These are phyloP conservation scores for Penicillium sp. DNA, from an alignment of 2,329 filamentous ascomycete species.

Conservation along the genomic window DNA sequence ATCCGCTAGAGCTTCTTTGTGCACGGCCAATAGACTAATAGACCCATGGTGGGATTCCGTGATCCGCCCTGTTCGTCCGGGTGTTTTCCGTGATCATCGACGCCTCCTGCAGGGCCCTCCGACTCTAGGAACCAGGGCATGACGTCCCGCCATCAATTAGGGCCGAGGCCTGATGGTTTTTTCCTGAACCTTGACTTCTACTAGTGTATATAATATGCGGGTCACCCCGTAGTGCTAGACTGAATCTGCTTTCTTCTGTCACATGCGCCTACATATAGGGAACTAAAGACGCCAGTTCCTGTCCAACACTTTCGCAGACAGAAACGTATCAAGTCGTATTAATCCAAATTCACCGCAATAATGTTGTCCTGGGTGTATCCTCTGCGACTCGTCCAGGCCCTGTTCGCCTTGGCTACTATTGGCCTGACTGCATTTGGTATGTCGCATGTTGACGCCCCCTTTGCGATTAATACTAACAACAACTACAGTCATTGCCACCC, in stretches of 20 bases:
- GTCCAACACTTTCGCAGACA: background rate
- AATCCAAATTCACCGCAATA: background rate
- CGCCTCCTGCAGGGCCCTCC: constrained; percentile 8
- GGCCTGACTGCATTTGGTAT: constrained; percentile 22
- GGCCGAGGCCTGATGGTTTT: constrained; percentile 2
- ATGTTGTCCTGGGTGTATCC: constrained; percentile 26
- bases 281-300: background rate
- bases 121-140: constrained; percentile 3
- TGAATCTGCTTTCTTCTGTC: constrained; percentile 11
- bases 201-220: constrained; percentile 6
- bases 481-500: constrained; percentile 19
- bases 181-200: background rate
- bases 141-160: constrained; percentile 9
- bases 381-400: constrained; percentile 19
- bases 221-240: constrained; percentile 6
- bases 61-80: constrained; percentile 9
- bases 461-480: constrained; percentile 1
- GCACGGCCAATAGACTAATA: background rate
- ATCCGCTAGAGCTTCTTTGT: background rate
- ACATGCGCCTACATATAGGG: background rate
- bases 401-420: constrained; percentile 21
- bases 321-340: background rate
- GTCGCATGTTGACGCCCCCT: background rate
- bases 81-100: constrained; percentile 2
- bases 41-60: background rate